A percentile compares a stretch with the other conserved stretches of the same genome.
These are phyloP conservation scores for Salix dunnii DNA, from an alignment of 345 rosid genomes.

Conservation along the genomic window DNA sequence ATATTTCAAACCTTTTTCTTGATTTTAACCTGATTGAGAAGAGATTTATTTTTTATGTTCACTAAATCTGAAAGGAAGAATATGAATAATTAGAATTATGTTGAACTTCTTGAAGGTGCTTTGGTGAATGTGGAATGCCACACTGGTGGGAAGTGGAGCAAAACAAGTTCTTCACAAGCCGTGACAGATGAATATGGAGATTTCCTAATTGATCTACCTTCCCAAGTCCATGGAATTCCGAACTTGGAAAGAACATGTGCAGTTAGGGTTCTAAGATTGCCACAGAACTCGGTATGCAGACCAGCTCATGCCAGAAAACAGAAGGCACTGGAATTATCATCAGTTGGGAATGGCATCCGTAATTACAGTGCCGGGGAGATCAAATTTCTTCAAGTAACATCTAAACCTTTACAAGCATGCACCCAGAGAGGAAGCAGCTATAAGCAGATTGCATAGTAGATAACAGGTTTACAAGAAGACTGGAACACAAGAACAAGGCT, in stretches of 20 bases:
- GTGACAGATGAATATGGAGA: constrained; percentile 50
- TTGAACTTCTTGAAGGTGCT: constrained; percentile 33
- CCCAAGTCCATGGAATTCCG: constrained; percentile 43
- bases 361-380: constrained; percentile 33
- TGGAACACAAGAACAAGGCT: constrained; percentile 21
- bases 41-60: neutral
- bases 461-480: neutral
- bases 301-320: constrained; percentile 29
- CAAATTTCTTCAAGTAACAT: constrained; percentile 28
- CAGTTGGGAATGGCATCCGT: constrained; percentile 41
- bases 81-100: neutral
- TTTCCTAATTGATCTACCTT: constrained; percentile 51
- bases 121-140: constrained; percentile 38
- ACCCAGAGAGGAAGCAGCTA: neutral
- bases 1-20: neutral
- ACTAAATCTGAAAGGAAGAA: neutral
- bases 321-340: constrained; percentile 29
- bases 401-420: constrained; percentile 38
- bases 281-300: constrained; percentile 30
- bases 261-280: constrained; percentile 27
- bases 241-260: constrained; percentile 37
- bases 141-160: constrained; percentile 6
- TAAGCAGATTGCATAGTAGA: constrained; percentile 15
- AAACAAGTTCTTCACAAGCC: constrained; percentile 14
- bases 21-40: no score